Evolutionary conservation across 208 protist species (phyloP), one percentile per base, ranked within the genome.

Genomic region (Trypanosoma avium): DNA sequence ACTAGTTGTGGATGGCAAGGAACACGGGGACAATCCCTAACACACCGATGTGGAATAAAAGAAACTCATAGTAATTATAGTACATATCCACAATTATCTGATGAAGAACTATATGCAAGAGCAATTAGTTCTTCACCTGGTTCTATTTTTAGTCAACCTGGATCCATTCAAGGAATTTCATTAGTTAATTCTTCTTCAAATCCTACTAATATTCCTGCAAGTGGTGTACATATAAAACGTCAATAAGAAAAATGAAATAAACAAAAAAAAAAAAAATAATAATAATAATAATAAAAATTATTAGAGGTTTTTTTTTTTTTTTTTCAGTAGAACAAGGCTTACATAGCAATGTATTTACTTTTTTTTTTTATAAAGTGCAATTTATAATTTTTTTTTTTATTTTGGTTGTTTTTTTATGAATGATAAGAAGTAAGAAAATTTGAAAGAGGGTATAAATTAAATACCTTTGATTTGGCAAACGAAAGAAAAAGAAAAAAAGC

Each of bases 1-100:
- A 75, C 75, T 13, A 85, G 78, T 60, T 93, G 86, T 55, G 82
- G 82, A 6, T 93, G 86, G 86, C 53, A 72, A 22, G 86, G 86
- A 35, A 77, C 79, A 46, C 77, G 86, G 19, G 73, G 78, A 48
- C 68, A 68, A 2, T 73, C 82, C 0, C 52, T 75, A 40, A 32
- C 45, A 6, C 86, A 92, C 61, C 79, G 76, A 22, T 92, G 86
- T 55, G 75, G 75, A 29, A 71, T 58, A 21, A 43, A 60, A 21
- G 65, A 83, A 19, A 85, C 72, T 4, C 74, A 92, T 53, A 81
- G 79, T 7, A 40, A 42, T 21, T 88, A 86, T 67, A 62, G 35
- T 48, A 68, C 50, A 19, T 84, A 85, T 26, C 68, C 67, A 21
- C 71, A 70, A 9, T 63, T 75, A 35, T 77, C 63, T n/a, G 79